A percentile compares a stretch with the other conserved stretches of the same genome.
Conservation (phyloP, 2,329 filamentous ascomycete genomes). For the Fusarium kyushuense region DNA sequence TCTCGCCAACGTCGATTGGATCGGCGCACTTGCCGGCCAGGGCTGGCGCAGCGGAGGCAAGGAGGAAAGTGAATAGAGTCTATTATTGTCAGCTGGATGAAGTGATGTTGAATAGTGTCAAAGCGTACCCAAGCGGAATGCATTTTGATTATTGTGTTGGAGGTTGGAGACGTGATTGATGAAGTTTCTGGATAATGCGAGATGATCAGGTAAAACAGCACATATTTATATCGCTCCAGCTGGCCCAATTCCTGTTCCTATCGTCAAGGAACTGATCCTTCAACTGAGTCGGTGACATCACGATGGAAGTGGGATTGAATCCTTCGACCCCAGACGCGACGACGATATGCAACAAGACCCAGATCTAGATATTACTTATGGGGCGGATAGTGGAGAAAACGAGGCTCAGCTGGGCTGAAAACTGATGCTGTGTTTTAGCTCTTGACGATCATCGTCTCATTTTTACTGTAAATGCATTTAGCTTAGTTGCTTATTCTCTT, state of each 20-base stretch:
- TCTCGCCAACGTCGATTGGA: neutral
- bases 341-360: neutral
- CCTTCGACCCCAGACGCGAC: rapidly evolving
- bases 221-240: rapidly evolving
- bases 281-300: rapidly evolving
- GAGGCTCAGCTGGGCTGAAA: neutral
- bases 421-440: too few species aligned
- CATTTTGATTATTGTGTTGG: rapidly evolving
- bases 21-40: neutral
- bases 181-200: neutral
- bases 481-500: neutral
- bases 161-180: neutral
- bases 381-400: neutral
- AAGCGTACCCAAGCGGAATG: neutral
- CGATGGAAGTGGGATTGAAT: neutral
- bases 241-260: rapidly evolving
- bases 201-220: rapidly evolving
- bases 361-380: neutral
- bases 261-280: neutral
- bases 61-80: neutral
- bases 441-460: neutral
- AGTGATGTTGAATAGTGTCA: rapidly evolving
- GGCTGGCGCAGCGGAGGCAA: neutral
- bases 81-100: neutral
- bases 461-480: rapidly evolving